Evolutionary conservation across 2,329 filamentous ascomycete genomes (phyloP), one percentile per base, ranked within the genome.

Genomic region (Coniochaeta sp.): DNA sequence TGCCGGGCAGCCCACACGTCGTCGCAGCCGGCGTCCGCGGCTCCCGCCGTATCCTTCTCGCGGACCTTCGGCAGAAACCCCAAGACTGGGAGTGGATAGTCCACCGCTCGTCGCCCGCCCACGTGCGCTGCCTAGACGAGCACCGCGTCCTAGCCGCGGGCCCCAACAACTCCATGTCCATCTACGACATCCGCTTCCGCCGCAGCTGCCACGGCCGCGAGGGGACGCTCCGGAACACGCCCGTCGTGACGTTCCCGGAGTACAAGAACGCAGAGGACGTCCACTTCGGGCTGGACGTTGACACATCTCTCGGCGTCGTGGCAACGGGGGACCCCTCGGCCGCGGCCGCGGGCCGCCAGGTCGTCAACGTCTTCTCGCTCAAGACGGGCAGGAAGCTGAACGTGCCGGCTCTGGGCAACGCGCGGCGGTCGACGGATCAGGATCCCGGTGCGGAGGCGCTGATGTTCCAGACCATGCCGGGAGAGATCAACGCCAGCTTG

Each of bases 101-200:
- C 61, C 64, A 66, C 62, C 19, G 66, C 5, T 66, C 69, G 1
- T 72, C 71, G 44, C 61, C 71, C 1, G 74, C 81, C 0, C 81
- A 84, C 60, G 68, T 87, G 34, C 75, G 75, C 36, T 76, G 79
- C 58, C 65, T 85, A 1, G 77, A 78, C 56, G 69, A 71, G 8
- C 71, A 83, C 64, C 78, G 81, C 52, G 71, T 86, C 22, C 71
- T 88, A 2, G 79, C 80, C 3, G 78, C 82, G 0, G 83, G 84
- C 1, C 70, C 84, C 1, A 65, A 71, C 34, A 76, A 75, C 66
- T 73, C 67, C 58, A 80, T 88, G 73, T 74, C 74, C 1, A 70
- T 86, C 5, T 88, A 85, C 65, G 85, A 88, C 63, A 62, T 82
- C 34, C 82, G 85, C 1, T 83, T 76, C 63, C 58, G 59, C 34